Evolutionary conservation across 2,329 filamentous ascomycete genomes (phyloP), one percentile per base, ranked within the genome.

Genomic region (Calonectria pteridis): DNA sequence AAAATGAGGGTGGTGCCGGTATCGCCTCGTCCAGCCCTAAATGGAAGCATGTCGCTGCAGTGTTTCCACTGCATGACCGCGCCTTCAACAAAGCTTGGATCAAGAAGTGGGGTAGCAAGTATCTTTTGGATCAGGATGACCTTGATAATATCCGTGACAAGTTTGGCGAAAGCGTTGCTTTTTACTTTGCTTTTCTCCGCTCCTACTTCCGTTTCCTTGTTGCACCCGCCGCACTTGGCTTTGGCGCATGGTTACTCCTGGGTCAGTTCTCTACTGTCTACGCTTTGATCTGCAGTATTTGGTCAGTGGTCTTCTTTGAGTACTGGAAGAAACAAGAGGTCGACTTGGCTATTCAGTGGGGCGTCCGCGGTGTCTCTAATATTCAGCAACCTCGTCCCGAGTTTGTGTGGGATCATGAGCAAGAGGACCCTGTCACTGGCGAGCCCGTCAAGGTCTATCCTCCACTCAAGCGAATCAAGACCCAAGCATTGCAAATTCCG

Each of bases 271-370:
- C 96, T 2, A 91, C 92, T 71, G 84, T 95, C 64, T 98, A 97
- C 79, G 94, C 94, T 18, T 84, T 96, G 1, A 88, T 93, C 55
- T 96, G 93, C 81, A 93, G 92, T 40, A 86, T 98, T n/a, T 98
- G 96, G 95, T 93, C 93, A 71, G 92, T 97, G 3, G 87, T 96
- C 62, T 98, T 98, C 82, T 94, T 98, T 71, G 96, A 98, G 83
- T 98, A 94, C 84, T 98, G 96, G 96, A 98, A 97, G 86, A 94
- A 96, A 80, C 95, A 97, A 83, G 95, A 98, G 84, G 88, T 93
- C 1, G 96, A 98, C 81, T 88, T 98, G 10, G 93, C 93, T 11
- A 91, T 98, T 20, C 91, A 95, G 78, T 98, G 96, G 96, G 94
- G 94, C 18, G 95, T 98, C 4, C 92, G 94, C 65, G 94, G 94